phyloP scores from a whole-genome alignment of 495 filamentous ascomycete species.

The Parachaetomium inaequale region DNA sequence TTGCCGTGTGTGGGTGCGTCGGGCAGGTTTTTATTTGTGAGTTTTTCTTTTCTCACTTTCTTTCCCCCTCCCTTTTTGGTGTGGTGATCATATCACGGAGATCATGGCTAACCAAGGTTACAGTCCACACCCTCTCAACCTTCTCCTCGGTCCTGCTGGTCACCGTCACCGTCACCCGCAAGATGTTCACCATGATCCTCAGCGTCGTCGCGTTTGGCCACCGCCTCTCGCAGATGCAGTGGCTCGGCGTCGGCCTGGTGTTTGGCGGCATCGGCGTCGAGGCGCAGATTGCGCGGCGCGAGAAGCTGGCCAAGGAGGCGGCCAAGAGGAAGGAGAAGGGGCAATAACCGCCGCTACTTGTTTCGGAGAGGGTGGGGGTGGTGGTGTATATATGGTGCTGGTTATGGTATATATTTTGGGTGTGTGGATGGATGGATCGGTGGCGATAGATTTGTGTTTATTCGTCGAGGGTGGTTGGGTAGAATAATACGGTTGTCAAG shows the following conservation, averaged over 20 bases:
- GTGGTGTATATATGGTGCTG: not conserved
- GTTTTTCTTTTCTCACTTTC: slow-evolving; percentile 27
- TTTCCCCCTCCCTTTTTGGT: too few species aligned
- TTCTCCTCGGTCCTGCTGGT: slow-evolving; percentile 92
- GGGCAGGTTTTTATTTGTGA: slow-evolving; percentile 94
- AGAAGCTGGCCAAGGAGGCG: slow-evolving; percentile 79
- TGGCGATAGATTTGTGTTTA: too few species aligned
- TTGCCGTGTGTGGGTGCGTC: slow-evolving; percentile 87
- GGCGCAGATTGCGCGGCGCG: slow-evolving; percentile 70
- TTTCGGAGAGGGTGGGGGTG: too few species aligned
- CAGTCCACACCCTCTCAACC: slow-evolving; percentile 84
- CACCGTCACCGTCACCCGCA: slow-evolving; percentile 93
- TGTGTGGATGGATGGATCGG: too few species aligned
- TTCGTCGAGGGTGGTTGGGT: too few species aligned
- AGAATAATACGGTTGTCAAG: too few species aligned
- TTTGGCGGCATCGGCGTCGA: slow-evolving; percentile 95
- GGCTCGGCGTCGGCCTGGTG: slow-evolving; percentile 86
- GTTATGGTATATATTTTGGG: slow-evolving; percentile 1
- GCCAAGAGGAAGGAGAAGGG: slow-evolving; percentile 53
- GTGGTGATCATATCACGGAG: too few species aligned
- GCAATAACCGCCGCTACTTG: slow-evolving; percentile 17
- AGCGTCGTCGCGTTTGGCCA: slow-evolving; percentile 95
- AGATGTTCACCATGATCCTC: slow-evolving; percentile 98
- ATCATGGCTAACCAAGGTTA: not conserved
- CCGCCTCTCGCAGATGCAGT: slow-evolving; percentile 72